phyloP scores from a whole-genome alignment of 2,329 filamentous ascomycete genomes.

The Emmonsia crescens region DNA sequence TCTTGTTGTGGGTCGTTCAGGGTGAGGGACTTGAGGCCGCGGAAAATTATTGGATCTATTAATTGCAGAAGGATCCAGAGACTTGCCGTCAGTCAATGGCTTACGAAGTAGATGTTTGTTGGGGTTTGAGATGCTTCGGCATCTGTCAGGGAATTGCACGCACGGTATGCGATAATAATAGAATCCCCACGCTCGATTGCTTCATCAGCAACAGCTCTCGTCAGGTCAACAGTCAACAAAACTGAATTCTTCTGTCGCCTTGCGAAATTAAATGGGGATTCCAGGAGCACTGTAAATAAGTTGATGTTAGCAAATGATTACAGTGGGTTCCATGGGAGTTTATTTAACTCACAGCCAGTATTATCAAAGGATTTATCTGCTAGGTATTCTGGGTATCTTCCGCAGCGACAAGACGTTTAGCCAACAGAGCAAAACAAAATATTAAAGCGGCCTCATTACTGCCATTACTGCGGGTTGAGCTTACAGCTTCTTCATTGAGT shows the following conservation, averaged over 20 bases:
- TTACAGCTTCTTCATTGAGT: constrained; percentile 68
- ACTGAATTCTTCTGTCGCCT: constrained; percentile 53
- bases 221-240: constrained; percentile 83
- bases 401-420: constrained; percentile 11
- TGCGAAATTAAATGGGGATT: constrained; percentile 52
- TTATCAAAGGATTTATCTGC: constrained; percentile 93
- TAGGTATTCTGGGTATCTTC: constrained; percentile 75
- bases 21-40: constrained; percentile 78
- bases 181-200: constrained; percentile 67
- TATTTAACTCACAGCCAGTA: constrained; percentile 53
- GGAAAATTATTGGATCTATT: constrained; percentile 90
- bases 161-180: constrained; percentile 83
- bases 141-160: constrained; percentile 18
- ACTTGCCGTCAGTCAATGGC: neutral
- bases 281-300: constrained; percentile 49
- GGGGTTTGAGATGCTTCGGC: neutral
- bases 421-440: neutral
- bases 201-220: constrained; percentile 77
- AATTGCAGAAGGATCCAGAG: neutral
- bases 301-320: neutral
- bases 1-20: constrained; percentile 76
- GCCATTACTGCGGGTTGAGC: constrained; percentile 23
- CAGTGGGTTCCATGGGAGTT: neutral
- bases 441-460: neutral
- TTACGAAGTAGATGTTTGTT: neutral